Conservation (phyloP, 2,329 filamentous ascomycete genomes). For the Sodiomyces alkalinus region DNA sequence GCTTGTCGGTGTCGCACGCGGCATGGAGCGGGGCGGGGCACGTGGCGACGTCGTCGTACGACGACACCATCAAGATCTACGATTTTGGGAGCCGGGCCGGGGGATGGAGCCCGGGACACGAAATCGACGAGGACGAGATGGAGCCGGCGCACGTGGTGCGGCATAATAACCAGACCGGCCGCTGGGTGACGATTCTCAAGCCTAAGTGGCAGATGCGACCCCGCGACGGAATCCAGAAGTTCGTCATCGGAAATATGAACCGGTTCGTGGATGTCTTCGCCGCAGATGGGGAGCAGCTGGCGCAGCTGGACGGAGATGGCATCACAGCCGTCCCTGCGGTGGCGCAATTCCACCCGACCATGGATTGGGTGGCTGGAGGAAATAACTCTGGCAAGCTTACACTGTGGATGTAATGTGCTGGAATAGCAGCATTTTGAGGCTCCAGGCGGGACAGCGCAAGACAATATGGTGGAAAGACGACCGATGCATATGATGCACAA, state of each 20-base stretch:
- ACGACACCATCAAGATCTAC: slow-evolving; percentile 90
- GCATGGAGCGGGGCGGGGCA: slow-evolving; percentile 78
- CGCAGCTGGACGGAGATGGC: slow-evolving; percentile 72
- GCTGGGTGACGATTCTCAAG: slow-evolving; percentile 76
- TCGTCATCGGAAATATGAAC: slow-evolving; percentile 95
- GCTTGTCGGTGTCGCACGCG: slow-evolving; percentile 80
- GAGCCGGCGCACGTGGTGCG: slow-evolving; percentile 51
- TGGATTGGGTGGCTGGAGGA: slow-evolving; percentile 85
- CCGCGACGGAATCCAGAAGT: slow-evolving; percentile 65
- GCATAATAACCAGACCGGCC: slow-evolving; percentile 92
- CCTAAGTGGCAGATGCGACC: slow-evolving; percentile 81
- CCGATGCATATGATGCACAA: no score
- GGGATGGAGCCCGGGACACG: slow-evolving; percentile 42
- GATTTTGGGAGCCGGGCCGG: slow-evolving; percentile 51
- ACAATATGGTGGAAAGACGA: no score
- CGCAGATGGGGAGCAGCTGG: slow-evolving; percentile 69
- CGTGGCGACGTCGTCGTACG: slow-evolving; percentile 83
- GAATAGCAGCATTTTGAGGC: no score
- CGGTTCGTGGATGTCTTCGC: slow-evolving; percentile 88
- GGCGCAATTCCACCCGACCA: slow-evolving; percentile 72
- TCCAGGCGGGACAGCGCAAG: no score
- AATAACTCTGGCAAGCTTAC: slow-evolving; percentile 87
- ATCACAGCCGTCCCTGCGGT: slow-evolving; percentile 93
- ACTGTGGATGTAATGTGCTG: slow-evolving; percentile 69
- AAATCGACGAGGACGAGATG: slow-evolving; percentile 47